These are phyloP conservation scores for Rhizomucor miehei DNA, from an alignment of 371 early-diverging fungal species.

Conservation along the genomic window DNA sequence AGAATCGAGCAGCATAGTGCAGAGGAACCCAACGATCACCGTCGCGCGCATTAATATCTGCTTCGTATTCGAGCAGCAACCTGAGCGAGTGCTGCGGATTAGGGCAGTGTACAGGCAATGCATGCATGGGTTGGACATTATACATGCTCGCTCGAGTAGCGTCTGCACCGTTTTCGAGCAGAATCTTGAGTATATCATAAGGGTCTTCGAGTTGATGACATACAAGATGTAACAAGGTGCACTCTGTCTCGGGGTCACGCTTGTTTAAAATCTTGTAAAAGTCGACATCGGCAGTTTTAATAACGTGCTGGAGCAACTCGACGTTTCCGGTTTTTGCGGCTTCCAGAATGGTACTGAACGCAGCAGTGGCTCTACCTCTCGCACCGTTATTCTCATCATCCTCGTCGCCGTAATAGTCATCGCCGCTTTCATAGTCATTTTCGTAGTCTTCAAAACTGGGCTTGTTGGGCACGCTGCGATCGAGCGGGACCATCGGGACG, in stretches of 20 bases:
- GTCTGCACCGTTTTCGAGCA: conserved; percentile 51
- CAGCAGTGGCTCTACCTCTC: too few species aligned
- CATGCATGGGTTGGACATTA: conserved; percentile 38
- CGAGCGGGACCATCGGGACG: too few species aligned
- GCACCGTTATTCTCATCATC: too few species aligned
- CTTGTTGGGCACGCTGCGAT: too few species aligned
- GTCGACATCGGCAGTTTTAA: conserved; percentile 7
- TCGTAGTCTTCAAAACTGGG: too few species aligned
- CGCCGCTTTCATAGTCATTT: too few species aligned
- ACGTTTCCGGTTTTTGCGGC: conserved; percentile 27
- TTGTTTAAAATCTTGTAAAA: conserved; percentile 29
- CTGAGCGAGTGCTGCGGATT: conserved; percentile 38
- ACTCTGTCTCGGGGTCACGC: conserved; percentile 49
- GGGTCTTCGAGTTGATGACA: conserved; percentile 33
- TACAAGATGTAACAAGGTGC: conserved; percentile 43
- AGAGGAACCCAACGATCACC: conserved; percentile 75
- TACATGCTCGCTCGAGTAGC: conserved; percentile 39
- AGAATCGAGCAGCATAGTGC: conserved; percentile 66
- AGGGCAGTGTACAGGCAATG: conserved; percentile 28
- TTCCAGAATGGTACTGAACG: conserved; percentile 14
- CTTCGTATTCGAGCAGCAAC: conserved; percentile 27
- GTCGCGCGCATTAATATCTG: conserved; percentile 60
- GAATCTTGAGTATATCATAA: conserved; percentile 25
- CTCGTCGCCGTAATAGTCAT: too few species aligned
- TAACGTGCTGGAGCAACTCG: conserved; percentile 15